These are phyloP conservation scores for Cercospora berteroae DNA, from an alignment of 2,329 filamentous ascomycete species.

Conservation along the genomic window DNA sequence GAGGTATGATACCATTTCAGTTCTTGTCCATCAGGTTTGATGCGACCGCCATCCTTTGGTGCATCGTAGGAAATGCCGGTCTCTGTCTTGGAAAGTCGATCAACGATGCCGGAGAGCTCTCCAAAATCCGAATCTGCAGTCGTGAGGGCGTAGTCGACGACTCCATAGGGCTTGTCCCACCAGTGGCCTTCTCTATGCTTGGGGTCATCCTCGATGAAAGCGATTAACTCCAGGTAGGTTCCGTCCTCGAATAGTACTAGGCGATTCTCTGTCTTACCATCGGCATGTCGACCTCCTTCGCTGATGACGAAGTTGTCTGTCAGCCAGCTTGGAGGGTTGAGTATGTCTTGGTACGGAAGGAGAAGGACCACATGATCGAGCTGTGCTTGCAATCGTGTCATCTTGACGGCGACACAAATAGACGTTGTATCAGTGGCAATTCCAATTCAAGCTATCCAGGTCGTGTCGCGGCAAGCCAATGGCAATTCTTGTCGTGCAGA, in stretches of 20 bases:
- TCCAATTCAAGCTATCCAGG: not conserved
- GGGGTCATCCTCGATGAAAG: constrained; percentile 54
- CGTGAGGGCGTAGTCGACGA: constrained; percentile 63
- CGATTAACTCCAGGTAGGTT: constrained; percentile 65
- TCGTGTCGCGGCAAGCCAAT: not conserved
- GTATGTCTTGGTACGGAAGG: constrained; percentile 53
- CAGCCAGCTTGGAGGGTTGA: constrained; percentile 52
- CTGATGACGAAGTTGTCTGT: constrained; percentile 57
- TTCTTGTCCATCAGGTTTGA: constrained; percentile 54
- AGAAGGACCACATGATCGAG: constrained; percentile 67
- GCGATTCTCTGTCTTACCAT: constrained; percentile 60
- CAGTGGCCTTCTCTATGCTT: constrained; percentile 51
- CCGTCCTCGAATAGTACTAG: constrained; percentile 63
- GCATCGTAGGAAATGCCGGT: constrained; percentile 48
- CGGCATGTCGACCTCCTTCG: constrained; percentile 61
- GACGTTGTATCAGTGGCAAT: not conserved
- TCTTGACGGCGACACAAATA: not conserved
- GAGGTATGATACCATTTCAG: constrained; percentile 51
- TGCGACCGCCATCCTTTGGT: constrained; percentile 55
- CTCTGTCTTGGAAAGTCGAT: constrained; percentile 22
- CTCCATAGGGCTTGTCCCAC: constrained; percentile 54
- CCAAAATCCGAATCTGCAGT: constrained; percentile 19
- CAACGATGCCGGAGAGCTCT: constrained; percentile 26
- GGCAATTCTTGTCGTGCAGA: not conserved
- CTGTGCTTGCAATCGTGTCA: constrained; percentile 23